These are phyloP conservation scores for Asterophora lycoperdoides DNA, from an alignment of 768 basidiomycete species.

Conservation along the genomic window DNA sequence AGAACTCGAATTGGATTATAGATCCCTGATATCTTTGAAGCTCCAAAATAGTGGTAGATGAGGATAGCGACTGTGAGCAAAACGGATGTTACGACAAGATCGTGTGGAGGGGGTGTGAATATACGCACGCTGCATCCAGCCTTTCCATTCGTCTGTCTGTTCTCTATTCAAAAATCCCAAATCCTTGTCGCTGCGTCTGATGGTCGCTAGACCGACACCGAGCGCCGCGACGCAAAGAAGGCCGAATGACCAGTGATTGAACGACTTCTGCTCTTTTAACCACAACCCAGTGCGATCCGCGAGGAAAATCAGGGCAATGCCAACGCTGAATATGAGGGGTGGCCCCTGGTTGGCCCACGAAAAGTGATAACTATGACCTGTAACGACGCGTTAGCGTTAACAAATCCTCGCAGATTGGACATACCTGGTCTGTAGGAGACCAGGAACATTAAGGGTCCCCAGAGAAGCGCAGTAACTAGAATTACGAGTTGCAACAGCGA, in stretches of 20 bases:
- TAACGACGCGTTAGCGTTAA: background rate
- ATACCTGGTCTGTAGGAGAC: conserved; percentile 18
- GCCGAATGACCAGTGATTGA: conserved; percentile 62
- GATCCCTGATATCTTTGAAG: conserved; percentile 88
- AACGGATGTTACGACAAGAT: conserved; percentile 8
- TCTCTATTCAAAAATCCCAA: conserved; percentile 86
- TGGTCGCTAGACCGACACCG: conserved; percentile 54
- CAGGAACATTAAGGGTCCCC: conserved; percentile 49
- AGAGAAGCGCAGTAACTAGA: conserved; percentile 41
- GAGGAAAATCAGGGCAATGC: conserved; percentile 63
- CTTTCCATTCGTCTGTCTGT: conserved; percentile 97
- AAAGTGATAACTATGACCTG: conserved; percentile 6
- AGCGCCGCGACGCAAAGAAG: conserved; percentile 54
- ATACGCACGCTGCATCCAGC: conserved; percentile 91
- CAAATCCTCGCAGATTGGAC: conserved; percentile 5
- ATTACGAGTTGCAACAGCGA: conserved; percentile 52
- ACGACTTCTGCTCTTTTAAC: conserved; percentile 88
- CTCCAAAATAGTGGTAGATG: conserved; percentile 89
- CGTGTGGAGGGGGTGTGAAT: background rate
- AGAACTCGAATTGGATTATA: conserved; percentile 89
- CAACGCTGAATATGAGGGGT: conserved; percentile 58
- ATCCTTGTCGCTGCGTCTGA: conserved; percentile 75
- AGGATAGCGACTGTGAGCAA: conserved; percentile 66
- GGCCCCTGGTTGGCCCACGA: conserved; percentile 35
- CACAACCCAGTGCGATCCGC: conserved; percentile 86